Evolutionary conservation across 495 filamentous ascomycete species (phyloP), one percentile per base, ranked within the genome.

Genomic region (Xylaria acuta): DNA sequence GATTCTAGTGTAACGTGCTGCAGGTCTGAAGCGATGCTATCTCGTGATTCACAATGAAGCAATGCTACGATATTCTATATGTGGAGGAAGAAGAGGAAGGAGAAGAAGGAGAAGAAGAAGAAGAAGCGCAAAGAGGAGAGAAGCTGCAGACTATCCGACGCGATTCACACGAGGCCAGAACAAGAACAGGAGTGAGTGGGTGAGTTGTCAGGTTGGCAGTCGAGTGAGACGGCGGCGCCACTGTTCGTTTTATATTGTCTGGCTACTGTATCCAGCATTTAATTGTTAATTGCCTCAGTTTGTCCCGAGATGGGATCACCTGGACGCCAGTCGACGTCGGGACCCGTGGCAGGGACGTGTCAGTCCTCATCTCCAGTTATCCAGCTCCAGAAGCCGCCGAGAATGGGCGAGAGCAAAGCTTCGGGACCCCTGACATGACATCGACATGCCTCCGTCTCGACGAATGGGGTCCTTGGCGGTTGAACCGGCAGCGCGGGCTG

Each of bases 1-100:
- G 51, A 51, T n/a, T 49, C 70, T 54, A 20, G 70, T 67, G 70
- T 67, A 62, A 60, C 70, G 70, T 72, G 63, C 41, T 25, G 62
- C 63, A 43, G 34, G 16, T 18, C 51, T 14, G 34, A 38, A 53
- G 32, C 0, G 22, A 54, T 43, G 45, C 60, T 54, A 32, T 64
- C 25, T 60, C 22, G 58, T 45, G 51, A 60, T 4, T 60, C 43
- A 49, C 67, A 43, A 69, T 6, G 16, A 47, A 60, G 53, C 54
- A 62, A 43, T 60, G 40, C 67, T 25, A 25, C 32, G 14, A n/a
- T 43, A 51, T 56, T 64, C 32, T 70, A 70, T 64, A 60, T 40
- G 18, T 41, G 14, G 14, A n/a, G n/a, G 63, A 25, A 65, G 64
- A 53, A 8, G 30, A 3, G 16, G 2, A 6, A 22, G 38, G 30